Evolutionary conservation across 352 stramenopile genomes (phyloP).

Genomic region (Phytophthora colocasiae): DNA sequence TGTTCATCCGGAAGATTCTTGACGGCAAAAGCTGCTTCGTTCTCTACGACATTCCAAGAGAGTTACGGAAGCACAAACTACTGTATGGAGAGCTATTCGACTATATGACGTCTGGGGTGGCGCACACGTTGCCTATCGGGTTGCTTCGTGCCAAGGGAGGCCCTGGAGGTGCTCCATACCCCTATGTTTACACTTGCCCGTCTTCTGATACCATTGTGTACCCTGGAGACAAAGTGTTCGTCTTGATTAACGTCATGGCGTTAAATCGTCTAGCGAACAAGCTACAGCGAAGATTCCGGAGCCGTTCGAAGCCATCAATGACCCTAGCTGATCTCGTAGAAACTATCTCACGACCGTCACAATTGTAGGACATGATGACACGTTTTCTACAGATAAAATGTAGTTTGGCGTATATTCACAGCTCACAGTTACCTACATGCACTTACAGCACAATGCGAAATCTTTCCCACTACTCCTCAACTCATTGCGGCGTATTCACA

Average conservation of each 20-base stretch:
- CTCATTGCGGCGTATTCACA: too few species aligned
- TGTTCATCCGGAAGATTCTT: conserved; percentile 84
- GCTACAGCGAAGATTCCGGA: conserved; percentile 76
- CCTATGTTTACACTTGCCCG: conserved; percentile 87
- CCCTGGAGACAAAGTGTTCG: conserved; percentile 81
- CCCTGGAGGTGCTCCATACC: conserved; percentile 56
- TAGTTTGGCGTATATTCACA: too few species aligned
- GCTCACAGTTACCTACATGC: too few species aligned
- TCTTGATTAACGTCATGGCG: conserved; percentile 77
- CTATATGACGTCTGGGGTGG: conserved; percentile 75
- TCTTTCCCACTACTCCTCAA: too few species aligned
- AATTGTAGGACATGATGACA: conserved; percentile 14
- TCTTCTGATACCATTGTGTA: conserved; percentile 66
- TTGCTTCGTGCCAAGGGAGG: conserved; percentile 68
- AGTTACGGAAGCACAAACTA: conserved; percentile 51
- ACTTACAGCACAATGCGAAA: too few species aligned
- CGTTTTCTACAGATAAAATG: too few species aligned
- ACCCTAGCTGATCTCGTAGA: conserved; percentile 36
- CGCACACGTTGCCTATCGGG: conserved; percentile 80
- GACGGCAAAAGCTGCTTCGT: conserved; percentile 89
- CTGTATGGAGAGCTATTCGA: conserved; percentile 81
- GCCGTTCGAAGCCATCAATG: conserved; percentile 32
- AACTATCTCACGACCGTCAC: conserved; percentile 19
- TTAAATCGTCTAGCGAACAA: conserved; percentile 82
- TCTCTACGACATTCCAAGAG: conserved; percentile 75